Evolutionary conservation across 2,329 filamentous ascomycete genomes (phyloP).

Genomic region (Colletotrichum sp.): DNA sequence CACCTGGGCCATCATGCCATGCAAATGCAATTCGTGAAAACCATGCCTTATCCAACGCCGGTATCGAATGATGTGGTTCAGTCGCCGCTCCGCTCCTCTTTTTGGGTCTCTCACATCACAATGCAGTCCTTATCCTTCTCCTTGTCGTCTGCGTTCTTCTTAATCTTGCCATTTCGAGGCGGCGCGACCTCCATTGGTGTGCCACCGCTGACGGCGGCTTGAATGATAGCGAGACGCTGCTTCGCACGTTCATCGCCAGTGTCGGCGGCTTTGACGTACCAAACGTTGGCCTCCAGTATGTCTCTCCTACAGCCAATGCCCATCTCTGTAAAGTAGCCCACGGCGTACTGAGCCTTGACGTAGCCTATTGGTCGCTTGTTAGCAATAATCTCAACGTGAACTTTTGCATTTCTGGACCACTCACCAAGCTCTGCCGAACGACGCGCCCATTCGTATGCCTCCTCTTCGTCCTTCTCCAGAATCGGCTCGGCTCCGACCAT

Average conservation of each 20-base stretch:
- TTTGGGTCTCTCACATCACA: slow-evolving; percentile 55
- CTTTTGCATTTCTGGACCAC: slow-evolving; percentile 33
- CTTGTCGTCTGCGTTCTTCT: slow-evolving; percentile 57
- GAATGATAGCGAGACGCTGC: slow-evolving; percentile 84
- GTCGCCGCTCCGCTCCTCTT: background rate
- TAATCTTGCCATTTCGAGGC: slow-evolving; percentile 56
- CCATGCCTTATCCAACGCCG: slow-evolving; percentile 5
- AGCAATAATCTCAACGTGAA: background rate
- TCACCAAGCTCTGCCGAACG: slow-evolving; percentile 85
- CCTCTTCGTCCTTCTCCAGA: slow-evolving; percentile 91
- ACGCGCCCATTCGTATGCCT: slow-evolving; percentile 95
- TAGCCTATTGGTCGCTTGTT: slow-evolving; percentile 51
- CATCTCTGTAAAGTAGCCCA: slow-evolving; percentile 98
- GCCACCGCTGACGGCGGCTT: slow-evolving; percentile 74
- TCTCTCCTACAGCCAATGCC: slow-evolving; percentile 95
- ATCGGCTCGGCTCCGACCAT: slow-evolving; percentile 93
- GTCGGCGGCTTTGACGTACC: slow-evolving; percentile 96
- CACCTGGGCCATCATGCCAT: background rate
- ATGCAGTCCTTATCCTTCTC: slow-evolving; percentile 64
- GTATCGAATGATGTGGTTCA: background rate
- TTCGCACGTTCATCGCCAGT: slow-evolving; percentile 89
- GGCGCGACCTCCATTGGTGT: slow-evolving; percentile 62
- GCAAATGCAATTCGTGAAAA: slow-evolving; percentile 20
- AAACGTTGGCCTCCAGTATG: slow-evolving; percentile 95
- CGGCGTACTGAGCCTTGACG: slow-evolving; percentile 85